Evolutionary conservation across 768 basidiomycete species (phyloP).

Genomic region (Kwoniella shandongensis): DNA sequence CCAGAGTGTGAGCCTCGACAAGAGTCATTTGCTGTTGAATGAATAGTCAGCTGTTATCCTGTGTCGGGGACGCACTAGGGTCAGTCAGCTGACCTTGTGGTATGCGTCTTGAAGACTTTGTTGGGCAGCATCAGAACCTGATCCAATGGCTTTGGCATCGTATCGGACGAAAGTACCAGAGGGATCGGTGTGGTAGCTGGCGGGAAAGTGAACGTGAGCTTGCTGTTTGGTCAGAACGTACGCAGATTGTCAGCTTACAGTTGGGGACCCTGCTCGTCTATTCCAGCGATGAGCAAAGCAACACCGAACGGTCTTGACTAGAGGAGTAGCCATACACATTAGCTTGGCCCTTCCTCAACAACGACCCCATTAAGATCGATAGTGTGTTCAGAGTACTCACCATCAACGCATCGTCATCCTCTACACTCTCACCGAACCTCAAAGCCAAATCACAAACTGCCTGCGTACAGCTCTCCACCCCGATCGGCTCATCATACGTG

Average conservation of each 20-base stretch:
- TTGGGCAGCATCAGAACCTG: constrained; percentile 96
- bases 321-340: not conserved
- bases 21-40: constrained; percentile 80
- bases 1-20: constrained; percentile 79
- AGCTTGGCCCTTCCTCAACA: no score
- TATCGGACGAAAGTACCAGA: constrained; percentile 96
- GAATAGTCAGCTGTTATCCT: constrained; percentile 10
- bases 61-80: not conserved
- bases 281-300: constrained; percentile 92
- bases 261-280: constrained; percentile 94
- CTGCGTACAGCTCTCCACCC: constrained; percentile 96
- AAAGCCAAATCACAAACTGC: constrained; percentile 96
- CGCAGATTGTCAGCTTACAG: constrained; percentile 62
- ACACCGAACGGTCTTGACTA: constrained; percentile 96
- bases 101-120: constrained; percentile 95
- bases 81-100: constrained; percentile 69
- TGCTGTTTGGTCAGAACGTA: not conserved
- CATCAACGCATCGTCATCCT: constrained; percentile 99
- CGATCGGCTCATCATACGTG: constrained; percentile 94
- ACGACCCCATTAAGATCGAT: no score
- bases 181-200: constrained; percentile 98
- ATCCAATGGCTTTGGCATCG: constrained; percentile 97
- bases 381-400: constrained; percentile 49
- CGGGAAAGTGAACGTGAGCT: not conserved
- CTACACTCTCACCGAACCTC: constrained; percentile 97